phyloP scores from a whole-genome alignment of 2,329 filamentous ascomycete species.

The Aspergillus luchuensis region DNA sequence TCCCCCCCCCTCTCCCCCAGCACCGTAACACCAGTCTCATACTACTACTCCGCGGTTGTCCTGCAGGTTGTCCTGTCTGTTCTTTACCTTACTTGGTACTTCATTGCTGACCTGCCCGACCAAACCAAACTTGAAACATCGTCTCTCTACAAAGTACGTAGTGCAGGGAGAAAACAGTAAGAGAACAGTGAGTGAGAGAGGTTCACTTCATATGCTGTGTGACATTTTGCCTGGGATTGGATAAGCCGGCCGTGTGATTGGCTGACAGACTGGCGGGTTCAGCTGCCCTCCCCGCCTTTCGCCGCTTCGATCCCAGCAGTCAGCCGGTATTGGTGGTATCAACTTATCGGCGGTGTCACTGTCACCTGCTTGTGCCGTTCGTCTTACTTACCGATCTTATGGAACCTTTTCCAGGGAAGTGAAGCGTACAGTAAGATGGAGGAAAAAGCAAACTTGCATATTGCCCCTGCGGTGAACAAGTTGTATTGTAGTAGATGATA shows the following conservation, averaged over 20 bases:
- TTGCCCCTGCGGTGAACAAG: background rate
- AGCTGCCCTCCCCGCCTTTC: background rate
- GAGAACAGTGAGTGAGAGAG: no score
- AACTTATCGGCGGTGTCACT: background rate
- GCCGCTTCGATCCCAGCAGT: background rate
- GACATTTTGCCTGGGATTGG: constrained; percentile 21
- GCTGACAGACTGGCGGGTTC: constrained; percentile 8
- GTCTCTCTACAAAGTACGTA: no score
- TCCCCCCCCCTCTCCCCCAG: background rate
- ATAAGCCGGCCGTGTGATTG: constrained; percentile 34
- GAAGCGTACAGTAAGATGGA: background rate
- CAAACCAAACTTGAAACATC: no score
- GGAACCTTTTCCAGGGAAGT: background rate
- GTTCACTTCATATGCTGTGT: no score
- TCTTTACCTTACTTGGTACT: no score
- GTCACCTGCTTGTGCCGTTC: background rate
- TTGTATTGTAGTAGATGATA: background rate
- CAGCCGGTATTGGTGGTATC: background rate
- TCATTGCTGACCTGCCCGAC: no score
- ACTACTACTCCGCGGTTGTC: no score
- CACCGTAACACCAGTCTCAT: background rate
- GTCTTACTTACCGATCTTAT: background rate
- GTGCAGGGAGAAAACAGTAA: no score
- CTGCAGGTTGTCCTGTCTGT: no score
- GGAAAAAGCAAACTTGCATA: background rate